Base-by-base conservation (phyloP, 768 basidiomycete genomes). In the Kwoniella mangroviensis region DNA sequence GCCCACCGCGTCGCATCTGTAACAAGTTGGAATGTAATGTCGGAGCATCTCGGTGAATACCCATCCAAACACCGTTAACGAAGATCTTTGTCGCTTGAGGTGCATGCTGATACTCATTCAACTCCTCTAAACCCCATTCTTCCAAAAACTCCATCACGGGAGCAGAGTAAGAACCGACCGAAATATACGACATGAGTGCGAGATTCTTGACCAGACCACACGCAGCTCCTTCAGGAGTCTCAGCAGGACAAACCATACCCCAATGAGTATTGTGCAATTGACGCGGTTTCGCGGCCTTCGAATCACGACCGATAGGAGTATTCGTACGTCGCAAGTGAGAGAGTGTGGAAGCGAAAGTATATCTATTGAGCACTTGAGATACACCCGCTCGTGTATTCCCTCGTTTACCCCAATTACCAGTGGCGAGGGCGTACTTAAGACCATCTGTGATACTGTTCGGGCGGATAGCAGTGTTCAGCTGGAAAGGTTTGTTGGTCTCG, bases 171-270 rank as follows among this genome's bases (percentile, higher is more conserved):
- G 95, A 95, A 53, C 97, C 97, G 68, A 99, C 96, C 55, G 97
- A 98, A 69, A 98, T 97, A 84, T 94, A 96, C 4, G 96, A 86
- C 94, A 98, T 96, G 74, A 98, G 89, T 0, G 97, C 93, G 67
- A 99, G 85, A 84, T 99, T 98, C 86, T 99, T 98, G 84, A 98
- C 97, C 54, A 98, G 88, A 84, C 97, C 97, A 84, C 97, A 99
- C 70, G 97, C 97, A 83, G 98, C 97, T 56, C 97, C 97, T 89
- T 99, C 97, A 1, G 97, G 97, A 3, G 97, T 99, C 84, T 99
- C 97, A 49, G 97, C 97, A 53, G 97, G 97, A 81, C 97, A 99
- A 21, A 99, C 97, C 97, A 99, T 98, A 45, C 97, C 97, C 97
- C 97, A 99, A 78, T 99, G 97, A 0, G 97, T 98, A 79, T 99